These are phyloP conservation scores for Suillus alpinus DNA, from an alignment of 768 basidiomycete genomes.

Conservation along the genomic window DNA sequence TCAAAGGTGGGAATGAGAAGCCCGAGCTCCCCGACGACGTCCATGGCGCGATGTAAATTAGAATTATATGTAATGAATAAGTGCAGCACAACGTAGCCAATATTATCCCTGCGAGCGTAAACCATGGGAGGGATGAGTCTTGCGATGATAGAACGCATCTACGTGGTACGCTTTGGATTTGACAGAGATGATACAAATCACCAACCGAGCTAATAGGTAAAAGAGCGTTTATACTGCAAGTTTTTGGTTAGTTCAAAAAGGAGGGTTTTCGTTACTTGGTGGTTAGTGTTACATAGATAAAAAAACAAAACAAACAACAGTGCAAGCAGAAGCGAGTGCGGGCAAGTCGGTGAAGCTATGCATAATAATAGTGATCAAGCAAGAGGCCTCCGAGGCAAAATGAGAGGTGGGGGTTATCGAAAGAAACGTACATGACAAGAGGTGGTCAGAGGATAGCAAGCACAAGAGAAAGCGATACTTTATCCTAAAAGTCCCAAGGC, in stretches of 20 bases:
- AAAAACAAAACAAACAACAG: constrained; percentile 6
- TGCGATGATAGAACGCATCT: not conserved
- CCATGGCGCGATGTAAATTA: not conserved
- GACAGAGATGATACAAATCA: not conserved
- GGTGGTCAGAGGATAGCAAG: constrained; percentile 9
- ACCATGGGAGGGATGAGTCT: not conserved
- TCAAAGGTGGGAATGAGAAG: not conserved
- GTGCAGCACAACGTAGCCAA: no score
- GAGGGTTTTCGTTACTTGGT: constrained; percentile 16
- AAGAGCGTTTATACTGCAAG: not conserved
- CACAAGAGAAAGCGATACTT: constrained; percentile 13
- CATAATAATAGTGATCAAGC: constrained; percentile 3
- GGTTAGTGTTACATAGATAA: constrained; percentile 23
- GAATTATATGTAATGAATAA: not conserved
- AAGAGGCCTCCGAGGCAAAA: constrained; percentile 1
- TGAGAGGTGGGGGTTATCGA: not conserved
- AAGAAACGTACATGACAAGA: constrained; percentile 16
- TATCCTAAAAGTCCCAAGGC: constrained; percentile 14
- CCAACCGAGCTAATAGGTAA: not conserved
- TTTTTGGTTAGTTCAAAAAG: constrained; percentile 17
- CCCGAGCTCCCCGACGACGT: not conserved
- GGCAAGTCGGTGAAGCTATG: not conserved
- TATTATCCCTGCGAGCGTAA: not conserved
- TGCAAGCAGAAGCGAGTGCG: not conserved
- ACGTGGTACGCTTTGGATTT: not conserved